These are phyloP conservation scores for Yamadazyma diospyri DNA, from an alignment of 1,139 yeast species.

Conservation along the genomic window DNA sequence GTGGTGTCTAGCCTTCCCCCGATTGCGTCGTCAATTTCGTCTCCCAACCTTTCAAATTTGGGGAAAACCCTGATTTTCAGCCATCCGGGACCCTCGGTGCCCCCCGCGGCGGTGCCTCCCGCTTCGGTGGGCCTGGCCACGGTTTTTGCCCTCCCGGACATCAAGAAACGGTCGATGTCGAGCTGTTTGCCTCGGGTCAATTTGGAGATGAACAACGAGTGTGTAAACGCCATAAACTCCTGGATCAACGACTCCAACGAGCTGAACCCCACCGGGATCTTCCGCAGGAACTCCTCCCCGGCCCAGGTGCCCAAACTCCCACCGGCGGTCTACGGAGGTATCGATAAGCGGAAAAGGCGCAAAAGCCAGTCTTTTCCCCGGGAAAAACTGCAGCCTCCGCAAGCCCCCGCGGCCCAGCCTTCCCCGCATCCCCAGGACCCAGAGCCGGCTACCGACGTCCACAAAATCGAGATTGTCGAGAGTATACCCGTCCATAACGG, in stretches of 20 bases:
- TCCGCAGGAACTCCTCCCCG: constrained; percentile 20
- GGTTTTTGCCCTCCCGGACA: background rate
- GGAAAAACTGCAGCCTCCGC: background rate
- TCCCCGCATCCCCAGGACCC: too few relatives aligned
- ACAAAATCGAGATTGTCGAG: constrained; percentile 6
- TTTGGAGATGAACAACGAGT: constrained; percentile 40
- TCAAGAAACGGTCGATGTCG: constrained; percentile 4
- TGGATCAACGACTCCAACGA: constrained; percentile 28
- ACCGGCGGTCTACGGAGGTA: background rate
- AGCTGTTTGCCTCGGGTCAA: constrained; percentile 16
- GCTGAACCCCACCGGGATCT: constrained; percentile 26
- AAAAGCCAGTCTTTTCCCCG: constrained; percentile 10
- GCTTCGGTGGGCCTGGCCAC: background rate
- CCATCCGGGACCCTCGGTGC: background rate
- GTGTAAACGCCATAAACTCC: constrained; percentile 36
- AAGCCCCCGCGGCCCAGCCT: background rate
- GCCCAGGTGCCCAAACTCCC: background rate
- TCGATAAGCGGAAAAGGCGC: constrained; percentile 14
- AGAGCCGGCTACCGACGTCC: background rate
- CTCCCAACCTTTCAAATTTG: constrained; percentile 11
- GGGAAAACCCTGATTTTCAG: background rate
- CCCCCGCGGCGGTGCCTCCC: background rate
- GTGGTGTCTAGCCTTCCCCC: too few relatives aligned
- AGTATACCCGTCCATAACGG: constrained; percentile 8
- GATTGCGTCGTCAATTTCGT: too few relatives aligned